A percentile compares a stretch with the other conserved stretches of the same genome.
Evolutionary conservation across 768 basidiomycete genomes (phyloP).

Genomic region (Amanita thiersii): DNA sequence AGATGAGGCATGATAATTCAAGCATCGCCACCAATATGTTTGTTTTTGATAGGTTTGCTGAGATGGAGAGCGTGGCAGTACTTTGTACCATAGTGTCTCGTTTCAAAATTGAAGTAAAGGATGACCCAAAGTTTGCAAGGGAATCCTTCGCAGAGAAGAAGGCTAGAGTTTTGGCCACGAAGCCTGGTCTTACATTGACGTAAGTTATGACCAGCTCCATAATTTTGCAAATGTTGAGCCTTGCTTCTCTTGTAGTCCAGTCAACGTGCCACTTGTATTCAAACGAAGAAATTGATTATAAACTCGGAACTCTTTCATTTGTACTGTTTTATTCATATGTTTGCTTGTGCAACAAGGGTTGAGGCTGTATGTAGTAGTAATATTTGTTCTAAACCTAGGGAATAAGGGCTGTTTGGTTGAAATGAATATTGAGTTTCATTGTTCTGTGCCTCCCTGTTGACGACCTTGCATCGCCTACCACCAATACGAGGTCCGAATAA

Average conservation of each 20-base stretch:
- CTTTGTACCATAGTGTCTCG: constrained; percentile 39
- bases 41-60: constrained; percentile 31
- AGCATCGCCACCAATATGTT: not conserved
- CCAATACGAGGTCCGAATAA: too few relatives aligned
- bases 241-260: too few relatives aligned
- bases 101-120: constrained; percentile 40
- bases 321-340: too few relatives aligned
- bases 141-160: constrained; percentile 41
- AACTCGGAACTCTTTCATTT: too few relatives aligned
- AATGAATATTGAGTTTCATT: too few relatives aligned
- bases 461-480: too few relatives aligned
- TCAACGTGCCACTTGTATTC: constrained; percentile 25
- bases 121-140: constrained; percentile 38
- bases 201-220: constrained; percentile 18
- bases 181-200: constrained; percentile 35
- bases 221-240: too few relatives aligned
- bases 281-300: constrained; percentile 16
- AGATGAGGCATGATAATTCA: not conserved
- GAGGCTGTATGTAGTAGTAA: too few relatives aligned
- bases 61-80: constrained; percentile 42
- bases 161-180: constrained; percentile 28
- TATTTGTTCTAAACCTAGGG: too few relatives aligned
- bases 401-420: too few relatives aligned
- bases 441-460: too few relatives aligned
- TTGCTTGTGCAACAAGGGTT: too few relatives aligned